A percentile compares a stretch with the other conserved stretches of the same genome.
Conservation (phyloP, 2,329 filamentous ascomycete species). For the Mariannaea sp. region DNA sequence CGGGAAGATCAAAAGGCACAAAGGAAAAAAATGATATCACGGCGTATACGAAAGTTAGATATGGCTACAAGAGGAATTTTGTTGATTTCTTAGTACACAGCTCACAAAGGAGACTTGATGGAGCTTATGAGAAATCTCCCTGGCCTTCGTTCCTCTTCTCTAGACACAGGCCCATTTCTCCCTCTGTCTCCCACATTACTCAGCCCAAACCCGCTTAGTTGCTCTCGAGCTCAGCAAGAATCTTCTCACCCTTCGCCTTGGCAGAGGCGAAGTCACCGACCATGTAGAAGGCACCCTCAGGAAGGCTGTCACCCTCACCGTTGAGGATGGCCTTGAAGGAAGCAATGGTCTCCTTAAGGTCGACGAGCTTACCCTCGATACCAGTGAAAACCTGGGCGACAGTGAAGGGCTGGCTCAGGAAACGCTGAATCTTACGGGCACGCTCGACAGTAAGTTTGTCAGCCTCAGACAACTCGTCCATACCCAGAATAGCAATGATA, state of each 20-base stretch:
- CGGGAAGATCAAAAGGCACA: background rate
- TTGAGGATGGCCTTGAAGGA: conserved; percentile 97
- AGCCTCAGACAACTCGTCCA: conserved; percentile 98
- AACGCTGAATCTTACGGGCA: conserved; percentile 99
- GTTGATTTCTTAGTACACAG: conserved; percentile 64
- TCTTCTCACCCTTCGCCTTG: conserved; percentile 98
- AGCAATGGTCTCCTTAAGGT: conserved; percentile 96
- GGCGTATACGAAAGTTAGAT: conserved; percentile 36
- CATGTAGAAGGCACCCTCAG: conserved; percentile 97
- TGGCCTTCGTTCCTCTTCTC: conserved; percentile 58
- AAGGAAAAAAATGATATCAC: conserved; percentile 19
- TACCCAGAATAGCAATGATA: conserved; percentile 99
- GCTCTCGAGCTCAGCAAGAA: conserved; percentile 89
- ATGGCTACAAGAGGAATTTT: conserved; percentile 53
- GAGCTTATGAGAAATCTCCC: conserved; percentile 57
- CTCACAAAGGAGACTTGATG: conserved; percentile 64
- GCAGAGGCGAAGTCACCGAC: conserved; percentile 94
- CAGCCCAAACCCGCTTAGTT: conserved; percentile 50
- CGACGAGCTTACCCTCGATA: conserved; percentile 96
- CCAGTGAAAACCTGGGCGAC: conserved; percentile 81
- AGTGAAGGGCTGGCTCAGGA: conserved; percentile 99
- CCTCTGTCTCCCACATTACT: conserved; percentile 44
- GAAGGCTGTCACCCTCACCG: conserved; percentile 94
- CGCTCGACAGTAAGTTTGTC: conserved; percentile 99
- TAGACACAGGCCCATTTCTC: conserved; percentile 58